Evolutionary conservation across 495 filamentous ascomycete genomes (phyloP), one percentile per base, ranked within the genome.

Genomic region (Viridothelium virens): DNA sequence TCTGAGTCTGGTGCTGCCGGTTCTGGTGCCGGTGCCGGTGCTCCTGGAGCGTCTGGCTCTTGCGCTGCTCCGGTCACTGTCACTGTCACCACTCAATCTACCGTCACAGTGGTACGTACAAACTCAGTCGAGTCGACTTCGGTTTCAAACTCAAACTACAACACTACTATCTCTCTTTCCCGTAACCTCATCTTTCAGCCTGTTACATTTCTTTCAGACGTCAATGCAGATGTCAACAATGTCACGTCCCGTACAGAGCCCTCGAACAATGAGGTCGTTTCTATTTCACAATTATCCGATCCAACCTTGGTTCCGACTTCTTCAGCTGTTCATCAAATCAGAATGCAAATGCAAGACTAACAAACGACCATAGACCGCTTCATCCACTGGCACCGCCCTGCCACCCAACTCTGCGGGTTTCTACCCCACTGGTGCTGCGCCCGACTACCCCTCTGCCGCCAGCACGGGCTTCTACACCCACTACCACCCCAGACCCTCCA

Each of bases 51-150:
- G 33, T 11, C 53, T 36, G 53, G 53, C 53, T 59, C 53, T 59
- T 59, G 53, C 14, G 53, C 53, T 36, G 53, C 53, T 33, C 53
- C 53, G 2, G 53, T 31, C 7, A 59, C 53, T 59, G 53, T 59
- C 18, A 59, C 53, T 31, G 53, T 59, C 14, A 59, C 53, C 36
- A 9, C 53, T 59, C 53, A 59, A 36, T 59, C 53, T 36, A 59
- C 53, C 18, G 53, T 59, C 18, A 59, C 53, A 34, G 53, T 59
- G 53, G 53, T 59, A 59, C 53, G 53, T 59, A 59, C 31, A 59
- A 9, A 59, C 36, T 59, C 31, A 7, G 6, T 36, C 9, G 3
- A 34, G 36, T 5, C 18, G 36, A 36, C 14, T 7, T 36, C 31
- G 14, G 6, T 36, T 33, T 59, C 14, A 10, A 59, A 6, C 36